Conservation (phyloP, 495 filamentous ascomycete species). For the Hypoxylon fragiforme region DNA sequence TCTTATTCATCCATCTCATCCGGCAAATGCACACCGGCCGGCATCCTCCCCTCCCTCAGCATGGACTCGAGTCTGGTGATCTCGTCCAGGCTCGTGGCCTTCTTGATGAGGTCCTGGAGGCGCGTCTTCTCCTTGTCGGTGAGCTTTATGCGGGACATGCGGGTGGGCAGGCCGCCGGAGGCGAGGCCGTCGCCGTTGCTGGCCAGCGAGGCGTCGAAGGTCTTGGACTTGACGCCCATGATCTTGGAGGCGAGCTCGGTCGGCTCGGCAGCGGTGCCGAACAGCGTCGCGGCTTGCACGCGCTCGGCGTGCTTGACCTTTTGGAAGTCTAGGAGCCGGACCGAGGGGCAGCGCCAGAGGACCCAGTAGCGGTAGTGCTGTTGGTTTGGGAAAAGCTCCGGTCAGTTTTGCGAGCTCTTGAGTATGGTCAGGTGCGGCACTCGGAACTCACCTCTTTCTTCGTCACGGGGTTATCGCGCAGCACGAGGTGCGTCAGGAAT, state of each 20-base stretch:
- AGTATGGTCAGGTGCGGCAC: not conserved
- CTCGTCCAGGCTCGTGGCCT: constrained; percentile 84
- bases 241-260: constrained; percentile 86
- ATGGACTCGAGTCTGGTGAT: constrained; percentile 82
- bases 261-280: constrained; percentile 75
- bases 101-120: constrained; percentile 67
- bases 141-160: constrained; percentile 63
- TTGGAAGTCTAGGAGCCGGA: constrained; percentile 91
- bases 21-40: constrained; percentile 61
- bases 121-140: constrained; percentile 46
- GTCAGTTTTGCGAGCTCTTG: not conserved
- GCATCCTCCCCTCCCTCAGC: constrained; percentile 82
- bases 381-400: not conserved
- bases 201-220: constrained; percentile 65
- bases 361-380: constrained; percentile 93
- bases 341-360: constrained; percentile 78
- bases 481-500: constrained; percentile 73
- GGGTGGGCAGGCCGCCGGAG: constrained; percentile 52
- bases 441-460: constrained; percentile 78
- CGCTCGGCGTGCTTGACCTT: constrained; percentile 90
- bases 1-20: constrained; percentile 60
- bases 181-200: constrained; percentile 38
- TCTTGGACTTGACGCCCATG: constrained; percentile 82
- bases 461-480: constrained; percentile 87
- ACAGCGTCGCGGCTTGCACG: constrained; percentile 71